These are phyloP conservation scores for Colletotrichum somersetense DNA, from an alignment of 2,329 filamentous ascomycete species.

Conservation along the genomic window DNA sequence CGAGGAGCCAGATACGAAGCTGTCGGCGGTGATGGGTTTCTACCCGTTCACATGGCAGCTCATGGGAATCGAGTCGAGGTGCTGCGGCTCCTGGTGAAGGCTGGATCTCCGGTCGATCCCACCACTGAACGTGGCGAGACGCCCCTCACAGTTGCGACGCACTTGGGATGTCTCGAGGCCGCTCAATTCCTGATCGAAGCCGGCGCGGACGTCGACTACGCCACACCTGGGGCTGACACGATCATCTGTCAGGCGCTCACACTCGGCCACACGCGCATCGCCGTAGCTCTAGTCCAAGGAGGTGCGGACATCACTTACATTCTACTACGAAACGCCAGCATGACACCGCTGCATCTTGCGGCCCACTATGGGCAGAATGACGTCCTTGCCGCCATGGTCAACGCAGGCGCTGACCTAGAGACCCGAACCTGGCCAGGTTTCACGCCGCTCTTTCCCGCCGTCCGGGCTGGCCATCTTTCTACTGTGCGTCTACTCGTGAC, in stretches of 20 bases:
- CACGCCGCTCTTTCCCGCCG: conserved; percentile 48
- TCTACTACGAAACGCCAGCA: conserved; percentile 42
- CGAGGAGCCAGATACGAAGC: conserved; percentile 42
- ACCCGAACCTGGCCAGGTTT: conserved; percentile 45
- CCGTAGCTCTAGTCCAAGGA: conserved; percentile 41
- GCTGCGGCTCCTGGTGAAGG: conserved; percentile 43
- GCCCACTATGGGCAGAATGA: conserved; percentile 46
- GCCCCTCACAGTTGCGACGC: conserved; percentile 44
- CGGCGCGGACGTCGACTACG: conserved; percentile 44
- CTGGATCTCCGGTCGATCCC: conserved; percentile 43
- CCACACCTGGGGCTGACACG: conserved; percentile 28
- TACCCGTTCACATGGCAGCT: conserved; percentile 46
- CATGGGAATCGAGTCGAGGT: conserved; percentile 43
- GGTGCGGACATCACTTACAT: conserved; percentile 42
- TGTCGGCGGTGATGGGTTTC: conserved; percentile 40
- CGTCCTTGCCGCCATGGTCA: conserved; percentile 45
- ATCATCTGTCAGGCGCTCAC: conserved; percentile 42
- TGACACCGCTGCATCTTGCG: conserved; percentile 49
- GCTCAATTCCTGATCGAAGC: conserved; percentile 43
- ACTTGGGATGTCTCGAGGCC: conserved; percentile 43
- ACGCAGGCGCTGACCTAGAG: conserved; percentile 43
- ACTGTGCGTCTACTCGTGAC: conserved; percentile 46
- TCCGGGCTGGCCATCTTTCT: conserved; percentile 43
- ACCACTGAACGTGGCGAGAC: conserved; percentile 45
- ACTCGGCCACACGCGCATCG: conserved; percentile 38